Evolutionary conservation across 2,329 filamentous ascomycete genomes (phyloP).

Genomic region (Diplodia intermedia): DNA sequence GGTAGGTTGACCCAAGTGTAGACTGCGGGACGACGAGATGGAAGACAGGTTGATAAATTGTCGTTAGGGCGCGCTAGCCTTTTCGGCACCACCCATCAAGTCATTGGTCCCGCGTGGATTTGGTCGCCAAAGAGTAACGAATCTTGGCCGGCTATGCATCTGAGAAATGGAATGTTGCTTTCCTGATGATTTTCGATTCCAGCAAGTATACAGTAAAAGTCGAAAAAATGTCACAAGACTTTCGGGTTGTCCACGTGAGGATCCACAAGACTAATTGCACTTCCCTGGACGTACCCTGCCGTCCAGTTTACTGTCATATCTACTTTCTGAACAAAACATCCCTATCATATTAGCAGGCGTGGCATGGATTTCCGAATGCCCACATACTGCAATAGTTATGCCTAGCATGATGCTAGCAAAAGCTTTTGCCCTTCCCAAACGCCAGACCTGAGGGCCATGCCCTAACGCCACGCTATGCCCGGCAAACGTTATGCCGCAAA

Average conservation of each 20-base stretch:
- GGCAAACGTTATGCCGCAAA: neutral
- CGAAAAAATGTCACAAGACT: too few relatives aligned
- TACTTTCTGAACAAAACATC: neutral
- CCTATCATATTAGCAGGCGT: neutral
- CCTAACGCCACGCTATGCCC: constrained; percentile 28
- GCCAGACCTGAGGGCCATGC: constrained; percentile 8
- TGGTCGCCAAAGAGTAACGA: neutral
- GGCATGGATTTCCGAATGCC: neutral
- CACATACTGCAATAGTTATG: neutral
- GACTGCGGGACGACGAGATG: neutral
- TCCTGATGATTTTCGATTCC: too few relatives aligned
- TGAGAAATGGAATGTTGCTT: too few relatives aligned
- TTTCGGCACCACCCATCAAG: neutral
- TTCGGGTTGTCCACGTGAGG: too few relatives aligned
- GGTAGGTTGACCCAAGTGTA: neutral
- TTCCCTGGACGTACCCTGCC: neutral
- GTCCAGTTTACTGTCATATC: neutral
- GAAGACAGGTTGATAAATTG: neutral
- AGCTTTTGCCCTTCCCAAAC: constrained; percentile 4
- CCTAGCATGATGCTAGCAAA: neutral
- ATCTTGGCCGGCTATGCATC: neutral
- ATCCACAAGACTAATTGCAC: too few relatives aligned
- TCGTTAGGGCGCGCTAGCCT: neutral
- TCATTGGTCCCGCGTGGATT: neutral
- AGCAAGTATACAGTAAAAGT: too few relatives aligned